Percentiles rank a stretch among this genome's conserved stretches.
Conservation (phyloP, 768 basidiomycete species). For the Clathrus columnatus region DNA sequence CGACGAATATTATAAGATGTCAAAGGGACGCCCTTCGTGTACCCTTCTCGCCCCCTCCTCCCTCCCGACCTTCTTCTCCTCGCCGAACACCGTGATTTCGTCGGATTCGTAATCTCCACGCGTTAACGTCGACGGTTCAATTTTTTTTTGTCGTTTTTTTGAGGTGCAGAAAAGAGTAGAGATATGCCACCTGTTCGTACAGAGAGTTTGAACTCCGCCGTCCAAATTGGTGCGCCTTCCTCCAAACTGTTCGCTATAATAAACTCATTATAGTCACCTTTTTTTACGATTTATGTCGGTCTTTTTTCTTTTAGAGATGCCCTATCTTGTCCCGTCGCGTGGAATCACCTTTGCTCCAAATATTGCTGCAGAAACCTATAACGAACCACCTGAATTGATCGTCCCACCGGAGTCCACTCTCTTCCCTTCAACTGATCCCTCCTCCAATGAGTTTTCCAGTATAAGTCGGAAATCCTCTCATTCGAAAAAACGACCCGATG, state of each 20-base stretch:
- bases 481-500: slow-evolving; percentile 35
- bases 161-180: background rate
- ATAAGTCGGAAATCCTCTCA: slow-evolving; percentile 30
- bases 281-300: background rate
- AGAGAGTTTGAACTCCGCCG: background rate
- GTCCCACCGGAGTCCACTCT: slow-evolving; percentile 38
- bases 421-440: slow-evolving; percentile 37
- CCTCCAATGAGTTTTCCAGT: slow-evolving; percentile 20
- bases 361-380: slow-evolving; percentile 50
- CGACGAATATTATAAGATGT: background rate
- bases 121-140: background rate
- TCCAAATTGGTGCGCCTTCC: background rate
- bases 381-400: slow-evolving; percentile 33
- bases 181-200: background rate
- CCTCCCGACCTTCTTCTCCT: background rate
- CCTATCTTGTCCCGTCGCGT: slow-evolving; percentile 21
- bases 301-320: background rate
- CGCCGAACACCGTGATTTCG: background rate
- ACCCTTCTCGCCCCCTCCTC: background rate
- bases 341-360: slow-evolving; percentile 50
- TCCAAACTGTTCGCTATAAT: background rate
- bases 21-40: background rate
- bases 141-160: background rate
- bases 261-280: background rate
- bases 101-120: background rate